Conservation (phyloP, 805 yeast species). For the Wickerhamiella sergipiensis region DNA sequence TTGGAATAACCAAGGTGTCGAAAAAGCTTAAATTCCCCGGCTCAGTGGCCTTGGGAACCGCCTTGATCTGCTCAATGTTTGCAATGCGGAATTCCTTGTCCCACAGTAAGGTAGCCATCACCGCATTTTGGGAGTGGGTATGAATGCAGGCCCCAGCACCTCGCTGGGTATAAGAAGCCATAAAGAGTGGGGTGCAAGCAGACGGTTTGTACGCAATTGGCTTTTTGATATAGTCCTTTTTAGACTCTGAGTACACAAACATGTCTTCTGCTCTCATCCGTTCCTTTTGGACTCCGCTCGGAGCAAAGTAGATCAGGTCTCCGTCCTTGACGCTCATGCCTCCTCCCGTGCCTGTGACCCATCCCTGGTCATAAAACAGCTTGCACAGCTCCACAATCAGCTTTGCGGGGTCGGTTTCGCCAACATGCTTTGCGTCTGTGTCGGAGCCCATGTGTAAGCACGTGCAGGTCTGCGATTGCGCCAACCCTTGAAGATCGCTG, state of each 20-base stretch:
- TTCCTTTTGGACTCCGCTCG: conserved; percentile 95
- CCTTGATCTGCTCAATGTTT: conserved; percentile 85
- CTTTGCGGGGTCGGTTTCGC: conserved; percentile 65
- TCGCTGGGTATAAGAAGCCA: conserved; percentile 53
- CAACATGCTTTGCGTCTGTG: conserved; percentile 20
- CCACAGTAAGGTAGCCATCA: conserved; percentile 59
- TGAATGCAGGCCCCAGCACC: conserved; percentile 88
- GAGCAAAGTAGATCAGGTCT: conserved; percentile 60
- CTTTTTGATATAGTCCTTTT: conserved; percentile 38
- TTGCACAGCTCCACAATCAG: conserved; percentile 71
- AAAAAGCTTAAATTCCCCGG: conserved; percentile 58
- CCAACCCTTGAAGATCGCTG: neutral
- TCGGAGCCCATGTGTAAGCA: conserved; percentile 17
- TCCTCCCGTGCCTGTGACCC: conserved; percentile 97
- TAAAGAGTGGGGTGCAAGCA: conserved; percentile 82
- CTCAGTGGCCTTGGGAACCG: conserved; percentile 56
- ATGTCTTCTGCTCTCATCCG: conserved; percentile 67
- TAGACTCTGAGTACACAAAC: conserved; percentile 55
- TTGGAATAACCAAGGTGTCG: conserved; percentile 73
- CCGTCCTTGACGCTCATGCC: conserved; percentile 65
- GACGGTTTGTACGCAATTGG: conserved; percentile 71
- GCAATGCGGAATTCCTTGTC: conserved; percentile 61
- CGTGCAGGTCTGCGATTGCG: neutral
- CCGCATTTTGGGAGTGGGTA: conserved; percentile 86
- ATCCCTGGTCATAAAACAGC: conserved; percentile 61